Evolutionary conservation across 306 rosid species (phyloP).

Genomic region (Trifolium subterraneum): DNA sequence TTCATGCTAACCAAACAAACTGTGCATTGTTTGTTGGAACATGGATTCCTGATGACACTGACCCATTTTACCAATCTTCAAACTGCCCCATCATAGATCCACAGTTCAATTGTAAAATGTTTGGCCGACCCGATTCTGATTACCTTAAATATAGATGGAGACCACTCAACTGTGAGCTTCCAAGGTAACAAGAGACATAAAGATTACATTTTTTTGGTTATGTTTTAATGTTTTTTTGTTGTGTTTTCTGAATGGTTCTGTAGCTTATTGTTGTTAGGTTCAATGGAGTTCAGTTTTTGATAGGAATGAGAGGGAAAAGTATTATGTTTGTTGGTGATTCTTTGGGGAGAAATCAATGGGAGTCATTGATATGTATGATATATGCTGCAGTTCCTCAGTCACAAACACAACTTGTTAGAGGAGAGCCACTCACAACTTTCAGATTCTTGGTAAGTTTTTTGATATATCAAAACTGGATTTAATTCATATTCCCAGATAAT

Average conservation of each 20-base stretch:
- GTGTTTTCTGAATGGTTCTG: conserved; percentile 47
- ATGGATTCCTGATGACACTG: conserved; percentile 82
- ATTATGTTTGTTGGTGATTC: conserved; percentile 96
- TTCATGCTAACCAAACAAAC: conserved; percentile 71
- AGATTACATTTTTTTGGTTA: neutral
- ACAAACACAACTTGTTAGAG: conserved; percentile 71
- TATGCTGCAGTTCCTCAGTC: conserved; percentile 64
- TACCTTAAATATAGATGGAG: conserved; percentile 89
- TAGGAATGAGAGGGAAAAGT: conserved; percentile 76
- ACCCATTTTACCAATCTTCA: conserved; percentile 77
- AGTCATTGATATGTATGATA: conserved; percentile 84
- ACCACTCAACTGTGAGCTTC: conserved; percentile 93
- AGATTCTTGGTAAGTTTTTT: conserved; percentile 70
- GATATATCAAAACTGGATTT: neutral
- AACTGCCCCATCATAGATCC: conserved; percentile 85
- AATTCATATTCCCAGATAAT: too few species aligned
- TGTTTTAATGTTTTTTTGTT: neutral
- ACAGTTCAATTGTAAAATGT: conserved; percentile 86
- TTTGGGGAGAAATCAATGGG: conserved; percentile 91
- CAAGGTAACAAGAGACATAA: conserved; percentile 59
- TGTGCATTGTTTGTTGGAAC: conserved; percentile 86
- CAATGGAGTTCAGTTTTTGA: conserved; percentile 80
- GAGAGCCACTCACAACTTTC: conserved; percentile 82
- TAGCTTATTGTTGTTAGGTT: conserved; percentile 76
- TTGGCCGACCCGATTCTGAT: conserved; percentile 88